Evolutionary conservation across 805 yeast species (phyloP).

Genomic region (Tetrapisispora namnaoensis): DNA sequence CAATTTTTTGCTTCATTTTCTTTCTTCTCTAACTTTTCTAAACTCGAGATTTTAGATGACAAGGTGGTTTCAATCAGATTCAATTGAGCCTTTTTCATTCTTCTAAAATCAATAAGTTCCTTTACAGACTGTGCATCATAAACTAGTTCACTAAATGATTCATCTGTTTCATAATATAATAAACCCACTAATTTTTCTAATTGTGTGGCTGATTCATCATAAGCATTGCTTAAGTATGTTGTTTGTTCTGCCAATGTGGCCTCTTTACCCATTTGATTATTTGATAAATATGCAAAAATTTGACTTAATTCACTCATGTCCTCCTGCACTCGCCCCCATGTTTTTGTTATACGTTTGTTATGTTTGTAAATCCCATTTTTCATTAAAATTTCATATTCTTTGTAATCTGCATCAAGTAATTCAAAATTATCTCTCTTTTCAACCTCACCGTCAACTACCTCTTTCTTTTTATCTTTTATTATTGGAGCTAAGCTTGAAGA

Average conservation of each 20-base stretch:
- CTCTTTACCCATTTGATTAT: constrained; percentile 14
- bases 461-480: not conserved
- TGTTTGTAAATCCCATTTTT: constrained; percentile 23
- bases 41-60: constrained; percentile 15
- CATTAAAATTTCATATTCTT: constrained; percentile 19
- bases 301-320: constrained; percentile 22
- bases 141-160: constrained; percentile 26
- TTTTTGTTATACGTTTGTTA: constrained; percentile 22
- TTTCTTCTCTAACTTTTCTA: constrained; percentile 21
- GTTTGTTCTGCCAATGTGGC: constrained; percentile 21
- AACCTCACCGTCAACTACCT: not conserved
- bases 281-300: constrained; percentile 19
- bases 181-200: constrained; percentile 22
- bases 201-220: constrained; percentile 17
- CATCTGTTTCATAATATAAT: constrained; percentile 26
- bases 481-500: constrained; percentile 6
- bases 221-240: constrained; percentile 20
- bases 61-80: constrained; percentile 20
- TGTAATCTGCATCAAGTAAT: constrained; percentile 23
- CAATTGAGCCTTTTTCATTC: constrained; percentile 22
- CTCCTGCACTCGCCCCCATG: constrained; percentile 14
- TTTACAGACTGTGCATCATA: constrained; percentile 25
- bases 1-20: constrained; percentile 8
- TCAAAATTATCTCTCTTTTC: constrained; percentile 15
- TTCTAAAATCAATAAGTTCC: constrained; percentile 25